phyloP scores from a whole-genome alignment of 768 basidiomycete genomes.

The Epithele typhae region DNA sequence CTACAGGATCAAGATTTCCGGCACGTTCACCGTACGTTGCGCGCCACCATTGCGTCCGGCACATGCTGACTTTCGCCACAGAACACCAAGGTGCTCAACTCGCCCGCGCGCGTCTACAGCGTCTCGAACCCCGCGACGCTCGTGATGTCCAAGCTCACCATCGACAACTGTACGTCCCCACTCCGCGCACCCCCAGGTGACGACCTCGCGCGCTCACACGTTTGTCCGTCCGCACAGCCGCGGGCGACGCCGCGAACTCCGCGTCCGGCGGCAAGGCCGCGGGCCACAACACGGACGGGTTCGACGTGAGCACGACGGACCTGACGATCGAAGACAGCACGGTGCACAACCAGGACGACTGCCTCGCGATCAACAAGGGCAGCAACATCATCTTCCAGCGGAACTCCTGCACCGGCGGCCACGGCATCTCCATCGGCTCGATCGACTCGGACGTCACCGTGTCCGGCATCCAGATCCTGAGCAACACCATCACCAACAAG shows the following conservation, averaged over 20 bases:
- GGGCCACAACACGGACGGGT: constrained; percentile 37
- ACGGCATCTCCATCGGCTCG: constrained; percentile 65
- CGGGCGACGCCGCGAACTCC: constrained; percentile 47
- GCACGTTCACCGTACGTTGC: constrained; percentile 29
- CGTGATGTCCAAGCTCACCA: constrained; percentile 40
- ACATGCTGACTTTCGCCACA: too few species aligned
- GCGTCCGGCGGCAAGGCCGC: constrained; percentile 45
- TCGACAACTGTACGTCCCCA: constrained; percentile 50
- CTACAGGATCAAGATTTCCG: constrained; percentile 36
- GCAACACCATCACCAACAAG: constrained; percentile 57
- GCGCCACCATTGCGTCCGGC: constrained; percentile 1
- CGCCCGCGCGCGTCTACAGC: constrained; percentile 32
- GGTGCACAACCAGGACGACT: constrained; percentile 44
- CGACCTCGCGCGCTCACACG: neutral
- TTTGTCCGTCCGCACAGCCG: constrained; percentile 43
- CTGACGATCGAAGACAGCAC: constrained; percentile 24
- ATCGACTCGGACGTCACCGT: constrained; percentile 44
- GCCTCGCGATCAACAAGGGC: constrained; percentile 48
- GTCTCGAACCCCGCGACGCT: constrained; percentile 22
- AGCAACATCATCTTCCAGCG: constrained; percentile 36
- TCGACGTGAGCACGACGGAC: constrained; percentile 25
- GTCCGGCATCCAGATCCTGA: constrained; percentile 40
- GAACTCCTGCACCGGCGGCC: constrained; percentile 52
- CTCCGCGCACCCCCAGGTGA: neutral
- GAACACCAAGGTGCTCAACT: constrained; percentile 36